These are phyloP conservation scores for Lachancea thermotolerans DNA, from an alignment of 805 yeast species.

Conservation along the genomic window DNA sequence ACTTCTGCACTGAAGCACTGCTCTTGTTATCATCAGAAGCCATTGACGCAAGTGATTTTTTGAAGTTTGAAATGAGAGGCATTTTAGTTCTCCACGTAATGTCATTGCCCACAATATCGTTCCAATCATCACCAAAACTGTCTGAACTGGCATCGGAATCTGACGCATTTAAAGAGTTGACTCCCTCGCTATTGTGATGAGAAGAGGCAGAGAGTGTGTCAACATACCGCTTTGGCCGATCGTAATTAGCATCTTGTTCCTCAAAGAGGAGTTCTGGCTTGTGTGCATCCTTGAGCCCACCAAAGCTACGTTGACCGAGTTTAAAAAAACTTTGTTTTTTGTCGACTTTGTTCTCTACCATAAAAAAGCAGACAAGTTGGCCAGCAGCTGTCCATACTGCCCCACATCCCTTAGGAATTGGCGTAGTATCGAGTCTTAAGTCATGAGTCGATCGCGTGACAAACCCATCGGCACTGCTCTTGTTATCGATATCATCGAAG, in stretches of 20 bases:
- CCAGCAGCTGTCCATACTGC: conserved; percentile 83
- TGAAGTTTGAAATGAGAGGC: conserved; percentile 36
- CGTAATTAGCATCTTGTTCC: conserved; percentile 5
- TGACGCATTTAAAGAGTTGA: conserved; percentile 18
- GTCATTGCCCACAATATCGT: conserved; percentile 55
- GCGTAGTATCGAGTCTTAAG: conserved; percentile 63
- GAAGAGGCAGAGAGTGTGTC: conserved; percentile 22
- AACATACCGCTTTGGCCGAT: conserved; percentile 30
- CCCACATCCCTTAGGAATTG: conserved; percentile 90
- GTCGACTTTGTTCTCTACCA: conserved; percentile 42
- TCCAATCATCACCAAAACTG: conserved; percentile 63
- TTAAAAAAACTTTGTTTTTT: conserved; percentile 32
- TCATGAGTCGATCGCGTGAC: conserved; percentile 15
- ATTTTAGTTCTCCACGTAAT: conserved; percentile 41
- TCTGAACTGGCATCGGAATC: conserved; percentile 40
- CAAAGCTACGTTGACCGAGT: conserved; percentile 19
- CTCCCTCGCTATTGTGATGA: conserved; percentile 5
- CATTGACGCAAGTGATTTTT: conserved; percentile 20
- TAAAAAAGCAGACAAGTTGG: conserved; percentile 73
- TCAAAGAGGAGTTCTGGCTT: conserved; percentile 9
- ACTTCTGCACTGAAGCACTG: conserved; percentile 22
- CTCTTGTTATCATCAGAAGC: conserved; percentile 23
- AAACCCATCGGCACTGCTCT: conserved; percentile 2
- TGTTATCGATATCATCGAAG: conserved; percentile 13
- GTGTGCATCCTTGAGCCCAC: conserved; percentile 21